Evolutionary conservation across 805 yeast genomes (phyloP), one percentile per base, ranked within the genome.

Genomic region (Ogataea trehaloabstinens): DNA sequence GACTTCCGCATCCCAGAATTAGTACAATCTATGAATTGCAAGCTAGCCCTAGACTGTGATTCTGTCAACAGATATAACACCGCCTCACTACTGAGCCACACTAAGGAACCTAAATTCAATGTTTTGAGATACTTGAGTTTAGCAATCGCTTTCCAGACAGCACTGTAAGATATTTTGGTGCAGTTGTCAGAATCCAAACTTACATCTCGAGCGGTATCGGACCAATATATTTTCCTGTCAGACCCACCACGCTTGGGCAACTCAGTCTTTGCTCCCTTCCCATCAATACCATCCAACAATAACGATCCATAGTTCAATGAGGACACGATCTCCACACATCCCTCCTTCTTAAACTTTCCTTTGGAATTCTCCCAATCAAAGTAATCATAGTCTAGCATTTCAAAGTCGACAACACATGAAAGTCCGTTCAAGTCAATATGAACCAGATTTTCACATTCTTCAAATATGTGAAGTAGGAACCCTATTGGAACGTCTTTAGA

Each of bases 401-500:
- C 71, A 53, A 82, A 87, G 61, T 88, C 96, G 12, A 69, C 64
- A 5, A 86, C 81, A 7, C 86, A 62, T 1, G 84, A 73, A 6
- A 87, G 49, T 34, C 73, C 72, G 4, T 78, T 78, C n/a, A 88
- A 58, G 50, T 88, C 71, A 18, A 88, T 49, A 3, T 62, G 50
- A 12, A 55, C 61, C 25, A 88, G 50, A 48, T 83, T 81, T 11
- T 78, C 78, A 54, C 96, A 89, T 24, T 76, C 63, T n/a, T 71
- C 72, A 27, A 88, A 53, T 25, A 87, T 52, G 56, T 85, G 95
- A 11, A 88, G 54, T 7, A 89, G 52, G 45, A 78, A 77, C 0
- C 96, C 96, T 20, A 82, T 63, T 1, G 96, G 96, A 5, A 88
- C 56, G 56, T 88, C 96, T 48, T 74, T 78, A n/a, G 82, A 71